Base-by-base conservation (phyloP, 2,329 filamentous ascomycete species). In the Periglandula ipomoeae region DNA sequence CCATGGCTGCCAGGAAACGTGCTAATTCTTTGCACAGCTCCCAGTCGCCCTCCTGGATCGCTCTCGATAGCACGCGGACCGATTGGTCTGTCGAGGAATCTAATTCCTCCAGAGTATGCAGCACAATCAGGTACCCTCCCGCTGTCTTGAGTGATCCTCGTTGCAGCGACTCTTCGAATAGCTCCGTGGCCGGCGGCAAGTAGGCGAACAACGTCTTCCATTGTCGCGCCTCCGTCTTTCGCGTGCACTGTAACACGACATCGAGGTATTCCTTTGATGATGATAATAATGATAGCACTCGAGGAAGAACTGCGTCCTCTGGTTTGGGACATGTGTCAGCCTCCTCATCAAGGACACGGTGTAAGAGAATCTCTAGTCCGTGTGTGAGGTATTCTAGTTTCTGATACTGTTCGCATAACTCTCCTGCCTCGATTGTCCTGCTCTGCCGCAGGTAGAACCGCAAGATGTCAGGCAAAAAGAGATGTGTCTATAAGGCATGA, bases 171-270 rank as follows among this genome's bases (percentile, higher is more conserved):
- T 95, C 88, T 64, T 98, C 91, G 58, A 98, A 98, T 0, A 98
- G 76, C 56, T 93, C 87, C 59, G 89, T 85, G 4, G 91, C 88
- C 1, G 91, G 88, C 1, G 93, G 93, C 1, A 98, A 75, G 59
- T 96, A 89, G 4, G 84, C 82, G 65, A 98, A 98, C 1, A 98
- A 74, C 1, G 93, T 96, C 51, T 86, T 83, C 93, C 93, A 98
- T 49, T 89, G 95, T 35, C 91, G 82, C 7, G 95, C 82, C 62
- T 98, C 93, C 0, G 93, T 98, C 68, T 98, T 98, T 48, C 93
- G 85, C 1, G 93, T 96, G 68, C 93, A 98, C 67, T 95, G 93
- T 19, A 98, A 85, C 22, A 98, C 84, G 50, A 97, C 93, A 59
- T 97, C 91, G 15, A 97, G 81, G 61, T 96, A 98, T 50, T 89